These are phyloP conservation scores for Batkoa obscura DNA, from an alignment of 371 early-diverging fungal species.

Conservation along the genomic window DNA sequence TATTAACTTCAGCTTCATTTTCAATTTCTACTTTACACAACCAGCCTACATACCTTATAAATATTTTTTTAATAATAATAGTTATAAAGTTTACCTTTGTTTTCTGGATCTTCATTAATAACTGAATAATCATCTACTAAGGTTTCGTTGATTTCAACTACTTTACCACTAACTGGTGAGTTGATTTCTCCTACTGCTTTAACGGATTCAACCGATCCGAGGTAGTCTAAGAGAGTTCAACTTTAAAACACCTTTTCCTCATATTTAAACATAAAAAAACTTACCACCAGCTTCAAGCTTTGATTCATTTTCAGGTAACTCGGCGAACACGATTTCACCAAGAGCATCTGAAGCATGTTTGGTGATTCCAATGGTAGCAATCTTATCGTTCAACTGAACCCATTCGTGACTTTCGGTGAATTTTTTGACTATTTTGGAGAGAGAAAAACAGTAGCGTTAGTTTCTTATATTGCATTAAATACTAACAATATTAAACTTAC, in stretches of 20 bases:
- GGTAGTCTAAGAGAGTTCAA: no score
- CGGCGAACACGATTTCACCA: constrained; percentile 91
- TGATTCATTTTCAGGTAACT: constrained; percentile 43
- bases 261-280: constrained; percentile 2
- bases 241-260: constrained; percentile 21
- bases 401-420: constrained; percentile 90
- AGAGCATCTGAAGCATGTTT: constrained; percentile 78
- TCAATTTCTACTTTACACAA: constrained; percentile 74
- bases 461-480: no score
- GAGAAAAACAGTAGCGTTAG: no score
- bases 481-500: no score
- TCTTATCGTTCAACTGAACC: constrained; percentile 45
- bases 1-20: constrained; percentile 38
- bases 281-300: constrained; percentile 36
- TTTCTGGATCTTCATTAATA: constrained; percentile 60
- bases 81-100: constrained; percentile 33
- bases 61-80: neutral
- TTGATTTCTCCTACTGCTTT: constrained; percentile 90
- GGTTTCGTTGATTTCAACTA: constrained; percentile 51
- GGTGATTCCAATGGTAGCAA: constrained; percentile 84
- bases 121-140: constrained; percentile 46
- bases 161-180: constrained; percentile 68
- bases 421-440: constrained; percentile 8
- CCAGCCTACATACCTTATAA: constrained; percentile 43
- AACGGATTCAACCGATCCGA: constrained; percentile 86